Conservation (phyloP, 1,284 basidiomycete species). For the Tilletia walkeri region DNA sequence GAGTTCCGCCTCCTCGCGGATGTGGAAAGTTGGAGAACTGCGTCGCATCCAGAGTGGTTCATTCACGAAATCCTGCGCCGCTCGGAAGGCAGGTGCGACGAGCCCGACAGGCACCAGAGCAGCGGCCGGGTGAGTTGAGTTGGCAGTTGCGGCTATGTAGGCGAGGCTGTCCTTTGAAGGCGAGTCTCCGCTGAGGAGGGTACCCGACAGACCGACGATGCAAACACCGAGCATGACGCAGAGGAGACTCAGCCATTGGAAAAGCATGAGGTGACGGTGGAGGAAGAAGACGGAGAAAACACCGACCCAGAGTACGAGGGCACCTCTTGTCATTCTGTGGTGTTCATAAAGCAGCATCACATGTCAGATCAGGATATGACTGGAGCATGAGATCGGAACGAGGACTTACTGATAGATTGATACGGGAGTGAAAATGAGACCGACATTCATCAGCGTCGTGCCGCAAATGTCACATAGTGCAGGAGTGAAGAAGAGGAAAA, state of each 20-base stretch:
- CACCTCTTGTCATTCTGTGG: slow-evolving; percentile 79
- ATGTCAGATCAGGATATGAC: not conserved
- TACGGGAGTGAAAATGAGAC: slow-evolving; percentile 89
- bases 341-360: not conserved
- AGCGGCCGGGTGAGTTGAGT: not conserved
- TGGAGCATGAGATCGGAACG: no score
- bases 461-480: slow-evolving; percentile 81
- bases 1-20: slow-evolving; percentile 34
- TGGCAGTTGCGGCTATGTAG: not conserved
- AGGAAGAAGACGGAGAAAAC: slow-evolving; percentile 89
- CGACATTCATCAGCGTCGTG: slow-evolving; percentile 92
- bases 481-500: slow-evolving; percentile 72
- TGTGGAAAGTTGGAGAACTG: not conserved
- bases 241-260: slow-evolving; percentile 79
- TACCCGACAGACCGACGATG: slow-evolving; percentile 83
- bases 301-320: slow-evolving; percentile 94
- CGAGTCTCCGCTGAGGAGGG: slow-evolving; percentile 26
- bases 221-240: slow-evolving; percentile 87
- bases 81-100: not conserved
- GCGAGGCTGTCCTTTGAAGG: not conserved
- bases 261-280: slow-evolving; percentile 56
- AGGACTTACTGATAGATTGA: slow-evolving; percentile 73
- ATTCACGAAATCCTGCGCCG: not conserved
- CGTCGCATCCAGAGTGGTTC: slow-evolving; percentile 12
- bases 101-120: not conserved